Conservation (phyloP, 2,329 filamentous ascomycete genomes). For the Ambrosiella xylebori region DNA sequence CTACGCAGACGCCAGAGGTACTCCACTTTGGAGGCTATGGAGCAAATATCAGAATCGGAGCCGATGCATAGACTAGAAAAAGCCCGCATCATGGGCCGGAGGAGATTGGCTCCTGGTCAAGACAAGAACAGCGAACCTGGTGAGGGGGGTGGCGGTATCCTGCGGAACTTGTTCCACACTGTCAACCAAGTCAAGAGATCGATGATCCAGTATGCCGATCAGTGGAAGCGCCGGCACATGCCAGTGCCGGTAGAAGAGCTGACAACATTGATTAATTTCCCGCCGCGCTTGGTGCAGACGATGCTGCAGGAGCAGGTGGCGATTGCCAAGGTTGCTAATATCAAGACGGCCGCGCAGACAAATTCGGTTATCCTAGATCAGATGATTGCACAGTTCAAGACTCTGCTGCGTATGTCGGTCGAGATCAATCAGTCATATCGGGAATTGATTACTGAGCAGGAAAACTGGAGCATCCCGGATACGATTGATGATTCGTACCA, state of each 20-base stretch:
- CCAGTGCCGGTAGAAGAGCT: constrained; percentile 95
- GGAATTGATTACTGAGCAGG: constrained; percentile 66
- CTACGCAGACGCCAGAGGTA: neutral
- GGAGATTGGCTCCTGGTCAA: constrained; percentile 17
- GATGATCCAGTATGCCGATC: constrained; percentile 67
- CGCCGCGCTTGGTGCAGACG: constrained; percentile 85
- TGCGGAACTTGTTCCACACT: constrained; percentile 65
- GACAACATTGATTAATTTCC: constrained; percentile 91
- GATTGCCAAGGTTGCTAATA: constrained; percentile 70
- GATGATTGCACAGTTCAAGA: constrained; percentile 94
- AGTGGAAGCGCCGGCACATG: constrained; percentile 75
- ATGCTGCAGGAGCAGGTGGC: constrained; percentile 83
- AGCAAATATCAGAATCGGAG: constrained; percentile 11
- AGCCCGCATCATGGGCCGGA: neutral
- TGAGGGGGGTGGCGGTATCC: constrained; percentile 47
- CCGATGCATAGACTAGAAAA: constrained; percentile 6
- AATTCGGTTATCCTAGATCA: constrained; percentile 90
- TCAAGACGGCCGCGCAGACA: constrained; percentile 86
- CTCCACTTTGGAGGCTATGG: neutral
- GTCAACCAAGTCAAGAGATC: constrained; percentile 90
- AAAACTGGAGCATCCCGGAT: constrained; percentile 86
- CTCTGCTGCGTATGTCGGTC: constrained; percentile 78
- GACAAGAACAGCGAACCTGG: constrained; percentile 20
- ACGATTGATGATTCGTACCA: constrained; percentile 97
- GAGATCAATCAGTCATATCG: constrained; percentile 83